Percentiles rank a stretch among this genome's conserved stretches.
These are phyloP conservation scores for Lentinula novae-zelandiae DNA, from an alignment of 1,284 basidiomycete genomes.

Conservation along the genomic window DNA sequence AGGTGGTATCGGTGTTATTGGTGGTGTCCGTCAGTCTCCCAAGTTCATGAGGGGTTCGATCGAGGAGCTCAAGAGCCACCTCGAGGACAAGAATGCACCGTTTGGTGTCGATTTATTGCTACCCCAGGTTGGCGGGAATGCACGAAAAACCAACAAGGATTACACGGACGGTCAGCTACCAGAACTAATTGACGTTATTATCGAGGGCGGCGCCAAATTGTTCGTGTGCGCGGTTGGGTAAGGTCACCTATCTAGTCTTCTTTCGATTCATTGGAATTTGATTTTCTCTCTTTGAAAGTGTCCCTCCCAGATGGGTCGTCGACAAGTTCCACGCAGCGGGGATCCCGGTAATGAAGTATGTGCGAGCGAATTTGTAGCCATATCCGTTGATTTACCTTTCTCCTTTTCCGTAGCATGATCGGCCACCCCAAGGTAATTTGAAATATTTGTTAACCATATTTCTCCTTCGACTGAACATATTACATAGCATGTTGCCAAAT, in stretches of 20 bases:
- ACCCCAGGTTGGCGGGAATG: slow-evolving; percentile 75
- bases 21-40: slow-evolving; percentile 70
- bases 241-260: neutral
- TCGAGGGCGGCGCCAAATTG: slow-evolving; percentile 68
- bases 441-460: slow-evolving; percentile 10
- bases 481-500: slow-evolving; percentile 71
- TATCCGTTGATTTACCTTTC: slow-evolving; percentile 5
- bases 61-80: slow-evolving; percentile 63
- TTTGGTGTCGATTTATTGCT: slow-evolving; percentile 83
- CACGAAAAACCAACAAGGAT: slow-evolving; percentile 81
- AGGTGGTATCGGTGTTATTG: slow-evolving; percentile 84
- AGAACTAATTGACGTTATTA: slow-evolving; percentile 77
- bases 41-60: slow-evolving; percentile 62
- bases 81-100: slow-evolving; percentile 72
- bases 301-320: slow-evolving; percentile 80
- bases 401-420: slow-evolving; percentile 62
- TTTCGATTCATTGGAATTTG: neutral
- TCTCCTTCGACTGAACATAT: neutral
- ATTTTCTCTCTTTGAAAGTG: slow-evolving; percentile 31
- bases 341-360: slow-evolving; percentile 83
- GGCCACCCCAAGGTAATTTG: slow-evolving; percentile 73
- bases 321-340: slow-evolving; percentile 78
- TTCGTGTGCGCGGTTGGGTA: slow-evolving; percentile 77
- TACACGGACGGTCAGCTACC: slow-evolving; percentile 75
- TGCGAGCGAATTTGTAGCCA: slow-evolving; percentile 11